Conservation (phyloP, 139 green algal species). For the Chlorella sp. region DNA sequence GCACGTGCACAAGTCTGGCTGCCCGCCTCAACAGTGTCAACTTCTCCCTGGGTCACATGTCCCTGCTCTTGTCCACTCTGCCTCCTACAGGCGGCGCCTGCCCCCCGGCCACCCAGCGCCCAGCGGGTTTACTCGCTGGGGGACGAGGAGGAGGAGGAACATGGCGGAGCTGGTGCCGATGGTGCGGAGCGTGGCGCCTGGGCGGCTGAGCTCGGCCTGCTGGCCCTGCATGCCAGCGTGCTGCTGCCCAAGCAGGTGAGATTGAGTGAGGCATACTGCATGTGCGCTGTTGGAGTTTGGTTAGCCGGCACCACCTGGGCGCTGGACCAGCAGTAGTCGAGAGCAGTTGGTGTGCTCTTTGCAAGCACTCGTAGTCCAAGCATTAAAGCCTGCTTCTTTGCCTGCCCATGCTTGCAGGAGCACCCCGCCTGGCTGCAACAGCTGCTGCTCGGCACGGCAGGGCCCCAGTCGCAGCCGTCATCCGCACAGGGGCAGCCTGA, state of each 20-base stretch:
- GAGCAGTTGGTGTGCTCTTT: too few relatives aligned
- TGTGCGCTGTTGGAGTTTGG: too few relatives aligned
- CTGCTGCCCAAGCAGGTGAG: conserved; percentile 20
- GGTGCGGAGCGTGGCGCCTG: background rate
- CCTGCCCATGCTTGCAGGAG: background rate
- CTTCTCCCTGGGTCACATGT: too few relatives aligned
- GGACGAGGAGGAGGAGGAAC: conserved; percentile 35
- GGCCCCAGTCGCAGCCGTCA: background rate
- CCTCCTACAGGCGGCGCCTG: background rate
- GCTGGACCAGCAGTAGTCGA: too few relatives aligned
- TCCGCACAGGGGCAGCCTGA: background rate
- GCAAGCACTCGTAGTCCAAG: too few relatives aligned
- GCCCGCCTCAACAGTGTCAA: background rate
- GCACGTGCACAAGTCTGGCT: background rate
- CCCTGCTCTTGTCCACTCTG: background rate
- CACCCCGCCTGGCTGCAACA: conserved; percentile 15
- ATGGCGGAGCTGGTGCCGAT: background rate
- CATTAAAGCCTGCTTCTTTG: too few relatives aligned
- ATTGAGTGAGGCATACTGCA: too few relatives aligned
- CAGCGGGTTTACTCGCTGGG: conserved; percentile 21
- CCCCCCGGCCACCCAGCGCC: background rate
- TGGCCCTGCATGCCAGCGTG: conserved; percentile 26
- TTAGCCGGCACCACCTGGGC: too few relatives aligned
- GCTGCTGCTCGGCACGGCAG: conserved; percentile 4
- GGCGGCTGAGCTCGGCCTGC: conserved; percentile 34